A percentile compares a stretch with the other conserved stretches of the same genome.
Conservation (phyloP, 345 rosid genomes). For the Ceriops zippeliana region DNA sequence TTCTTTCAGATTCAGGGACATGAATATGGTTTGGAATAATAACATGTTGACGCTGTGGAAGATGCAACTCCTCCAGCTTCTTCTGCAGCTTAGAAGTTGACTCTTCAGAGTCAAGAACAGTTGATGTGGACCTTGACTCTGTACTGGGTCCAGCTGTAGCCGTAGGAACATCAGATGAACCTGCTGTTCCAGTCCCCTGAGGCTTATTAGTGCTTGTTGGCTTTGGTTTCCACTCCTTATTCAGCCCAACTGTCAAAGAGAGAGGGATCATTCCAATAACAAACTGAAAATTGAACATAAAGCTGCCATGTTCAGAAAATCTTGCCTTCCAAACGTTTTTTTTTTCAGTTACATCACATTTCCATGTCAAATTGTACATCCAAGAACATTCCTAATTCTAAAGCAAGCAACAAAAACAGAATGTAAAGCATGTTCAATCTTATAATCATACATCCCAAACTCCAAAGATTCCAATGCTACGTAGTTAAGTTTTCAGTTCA, state of each 20-base stretch:
- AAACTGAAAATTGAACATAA: background rate
- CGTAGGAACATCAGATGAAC: conserved; percentile 42
- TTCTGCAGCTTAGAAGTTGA: conserved; percentile 59
- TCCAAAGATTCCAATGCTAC: background rate
- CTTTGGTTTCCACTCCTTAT: conserved; percentile 93
- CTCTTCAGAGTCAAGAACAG: conserved; percentile 51
- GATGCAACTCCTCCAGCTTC: conserved; percentile 67
- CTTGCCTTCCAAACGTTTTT: background rate
- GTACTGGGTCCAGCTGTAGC: conserved; percentile 43
- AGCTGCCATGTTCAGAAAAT: background rate
- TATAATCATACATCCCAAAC: conserved; percentile 9
- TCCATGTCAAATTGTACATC: background rate
- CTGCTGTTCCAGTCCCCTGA: conserved; percentile 46
- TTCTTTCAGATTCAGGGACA: conserved; percentile 90
- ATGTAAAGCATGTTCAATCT: conserved; percentile 7
- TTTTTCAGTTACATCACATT: background rate
- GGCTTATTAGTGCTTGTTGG: conserved; percentile 45
- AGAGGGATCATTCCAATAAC: conserved; percentile 13
- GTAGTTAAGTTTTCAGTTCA: background rate
- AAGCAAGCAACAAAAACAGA: background rate
- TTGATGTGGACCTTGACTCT: conserved; percentile 33
- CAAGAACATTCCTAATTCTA: background rate
- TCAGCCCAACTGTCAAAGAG: conserved; percentile 45
- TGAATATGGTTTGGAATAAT: conserved; percentile 85
- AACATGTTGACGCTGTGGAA: conserved; percentile 81